Conservation (phyloP, 2,329 filamentous ascomycete genomes). For the Exophiala sideris region DNA sequence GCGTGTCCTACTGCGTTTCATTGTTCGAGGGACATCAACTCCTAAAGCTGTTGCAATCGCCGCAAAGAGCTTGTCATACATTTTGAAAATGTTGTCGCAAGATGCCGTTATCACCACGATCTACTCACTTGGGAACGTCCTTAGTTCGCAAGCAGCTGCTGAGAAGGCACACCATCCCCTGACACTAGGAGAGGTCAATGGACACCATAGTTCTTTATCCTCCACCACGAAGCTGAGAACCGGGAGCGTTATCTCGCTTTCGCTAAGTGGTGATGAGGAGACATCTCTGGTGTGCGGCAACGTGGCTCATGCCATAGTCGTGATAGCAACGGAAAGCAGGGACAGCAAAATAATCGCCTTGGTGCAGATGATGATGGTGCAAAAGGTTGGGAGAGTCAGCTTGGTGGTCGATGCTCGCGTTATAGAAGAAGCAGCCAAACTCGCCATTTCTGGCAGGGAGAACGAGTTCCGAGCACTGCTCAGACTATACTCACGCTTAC, state of each 20-base stretch:
- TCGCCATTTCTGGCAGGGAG: conserved; percentile 73
- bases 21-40: conserved; percentile 76
- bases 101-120: conserved; percentile 93
- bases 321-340: conserved; percentile 74
- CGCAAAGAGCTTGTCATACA: conserved; percentile 77
- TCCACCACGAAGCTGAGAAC: conserved; percentile 49
- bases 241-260: conserved; percentile 76
- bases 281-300: conserved; percentile 73
- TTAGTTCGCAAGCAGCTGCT: conserved; percentile 65
- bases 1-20: conserved; percentile 76
- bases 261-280: conserved; percentile 73
- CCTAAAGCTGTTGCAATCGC: conserved; percentile 69
- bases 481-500: conserved; percentile 74
- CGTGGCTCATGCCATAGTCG: conserved; percentile 91
- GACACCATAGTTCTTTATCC: conserved; percentile 24
- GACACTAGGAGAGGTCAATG: conserved; percentile 24
- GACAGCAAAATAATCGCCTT: conserved; percentile 92
- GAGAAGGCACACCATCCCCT: conserved; percentile 42
- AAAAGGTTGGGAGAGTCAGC: conserved; percentile 86
- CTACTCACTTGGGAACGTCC: conserved; percentile 92
- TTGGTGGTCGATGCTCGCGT: conserved; percentile 78
- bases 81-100: conserved; percentile 78
- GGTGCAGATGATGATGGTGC: conserved; percentile 91
- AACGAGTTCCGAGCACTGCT: conserved; percentile 82
- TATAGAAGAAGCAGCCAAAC: conserved; percentile 72